Percentiles rank a stretch among this genome's conserved stretches.
Evolutionary conservation across 768 basidiomycete species (phyloP).

Genomic region (Podaxis mareebaensis): DNA sequence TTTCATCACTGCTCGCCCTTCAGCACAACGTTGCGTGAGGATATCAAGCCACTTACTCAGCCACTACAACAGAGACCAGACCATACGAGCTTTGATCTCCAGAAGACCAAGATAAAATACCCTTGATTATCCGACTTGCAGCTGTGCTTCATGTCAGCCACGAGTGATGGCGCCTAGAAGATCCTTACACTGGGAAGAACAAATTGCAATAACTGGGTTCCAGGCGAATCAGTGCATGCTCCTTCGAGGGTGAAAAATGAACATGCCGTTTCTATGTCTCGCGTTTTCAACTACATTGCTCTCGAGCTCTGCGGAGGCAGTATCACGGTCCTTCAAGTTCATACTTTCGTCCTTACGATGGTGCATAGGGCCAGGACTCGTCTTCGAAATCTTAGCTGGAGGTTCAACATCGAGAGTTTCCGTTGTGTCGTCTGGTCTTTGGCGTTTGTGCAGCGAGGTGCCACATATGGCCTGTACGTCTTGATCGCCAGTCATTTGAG

Average conservation of each 20-base stretch:
- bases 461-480: not conserved
- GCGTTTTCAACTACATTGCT: not conserved
- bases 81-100: not conserved
- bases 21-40: not conserved
- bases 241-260: not conserved
- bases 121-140: not conserved
- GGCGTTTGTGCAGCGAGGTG: not conserved
- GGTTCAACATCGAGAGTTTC: not conserved
- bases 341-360: not conserved
- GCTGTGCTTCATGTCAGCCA: not conserved
- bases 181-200: conserved; percentile 1
- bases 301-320: not conserved
- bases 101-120: not conserved
- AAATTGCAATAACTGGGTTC: not conserved
- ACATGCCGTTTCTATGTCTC: conserved; percentile 1
- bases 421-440: not conserved
- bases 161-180: not conserved
- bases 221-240: not conserved
- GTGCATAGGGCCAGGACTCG: not conserved
- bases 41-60: not conserved
- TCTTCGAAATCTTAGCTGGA: conserved; percentile 3
- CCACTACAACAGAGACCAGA: not conserved
- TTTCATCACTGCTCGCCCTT: not conserved
- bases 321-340: not conserved
- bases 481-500: not conserved